Percentiles rank a stretch among this genome's conserved stretches.
Evolutionary conservation across 129 eudicot genomes (phyloP).

Genomic region (Pulicaria dysenterica): DNA sequence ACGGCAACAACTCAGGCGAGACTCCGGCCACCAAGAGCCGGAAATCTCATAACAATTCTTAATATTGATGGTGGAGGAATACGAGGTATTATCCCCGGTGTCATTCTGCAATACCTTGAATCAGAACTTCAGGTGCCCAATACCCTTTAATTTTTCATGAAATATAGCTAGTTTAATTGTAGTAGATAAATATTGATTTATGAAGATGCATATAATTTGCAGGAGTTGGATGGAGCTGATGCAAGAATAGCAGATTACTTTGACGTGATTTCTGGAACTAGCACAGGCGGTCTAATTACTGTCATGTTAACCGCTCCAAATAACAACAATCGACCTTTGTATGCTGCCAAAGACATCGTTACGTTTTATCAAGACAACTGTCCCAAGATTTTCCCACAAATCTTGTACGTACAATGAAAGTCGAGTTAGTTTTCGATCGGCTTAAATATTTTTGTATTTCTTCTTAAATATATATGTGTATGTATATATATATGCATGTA

Average conservation of each 20-base stretch:
- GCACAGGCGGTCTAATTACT: slow-evolving; percentile 62
- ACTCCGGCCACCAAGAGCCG: slow-evolving; percentile 30
- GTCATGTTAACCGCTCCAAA: slow-evolving; percentile 58
- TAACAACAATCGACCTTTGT: slow-evolving; percentile 44
- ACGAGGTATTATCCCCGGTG: slow-evolving; percentile 57
- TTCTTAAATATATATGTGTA: no score
- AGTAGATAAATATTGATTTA: slow-evolving; percentile 7
- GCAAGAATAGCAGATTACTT: slow-evolving; percentile 40
- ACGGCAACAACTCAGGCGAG: background rate
- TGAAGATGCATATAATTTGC: background rate
- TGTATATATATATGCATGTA: no score
- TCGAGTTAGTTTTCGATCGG: no score
- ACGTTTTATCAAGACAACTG: slow-evolving; percentile 45
- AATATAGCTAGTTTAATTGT: no score
- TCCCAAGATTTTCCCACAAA: slow-evolving; percentile 60
- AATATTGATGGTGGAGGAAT: slow-evolving; percentile 65
- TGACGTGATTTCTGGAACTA: slow-evolving; percentile 59
- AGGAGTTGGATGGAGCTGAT: slow-evolving; percentile 51
- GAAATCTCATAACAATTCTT: slow-evolving; percentile 45
- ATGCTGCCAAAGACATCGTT: slow-evolving; percentile 53
- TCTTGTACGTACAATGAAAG: slow-evolving; percentile 26
- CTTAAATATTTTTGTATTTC: no score
- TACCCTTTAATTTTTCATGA: no score
- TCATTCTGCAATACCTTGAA: slow-evolving; percentile 46
- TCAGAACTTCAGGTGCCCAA: slow-evolving; percentile 44